Conservation (phyloP, 2,329 filamentous ascomycete species). For the Cladosporium sp. region DNA sequence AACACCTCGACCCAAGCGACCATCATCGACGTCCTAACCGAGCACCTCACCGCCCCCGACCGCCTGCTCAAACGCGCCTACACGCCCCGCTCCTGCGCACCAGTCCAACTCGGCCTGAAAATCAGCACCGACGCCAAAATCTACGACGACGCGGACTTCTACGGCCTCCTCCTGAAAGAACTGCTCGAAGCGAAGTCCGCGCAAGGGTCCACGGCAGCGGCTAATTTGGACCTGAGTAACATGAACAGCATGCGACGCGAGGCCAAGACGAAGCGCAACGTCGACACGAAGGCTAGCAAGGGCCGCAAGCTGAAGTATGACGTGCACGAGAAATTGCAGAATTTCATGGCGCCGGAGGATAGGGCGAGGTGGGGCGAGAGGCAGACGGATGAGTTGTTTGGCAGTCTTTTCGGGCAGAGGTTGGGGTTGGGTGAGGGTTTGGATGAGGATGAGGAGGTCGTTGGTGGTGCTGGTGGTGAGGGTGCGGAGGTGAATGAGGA, state of each 20-base stretch:
- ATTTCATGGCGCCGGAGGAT: slow-evolving; percentile 94
- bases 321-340: slow-evolving; percentile 94
- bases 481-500: slow-evolving; percentile 42
- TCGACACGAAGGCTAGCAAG: slow-evolving; percentile 93
- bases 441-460: slow-evolving; percentile 36
- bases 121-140: slow-evolving; percentile 57
- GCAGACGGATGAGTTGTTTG: slow-evolving; percentile 63
- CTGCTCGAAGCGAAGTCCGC: slow-evolving; percentile 79
- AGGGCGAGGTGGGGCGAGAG: slow-evolving; percentile 72
- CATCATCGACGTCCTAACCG: slow-evolving; percentile 62
- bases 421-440: slow-evolving; percentile 43
- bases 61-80: slow-evolving; percentile 65
- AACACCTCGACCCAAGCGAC: slow-evolving; percentile 56
- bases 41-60: slow-evolving; percentile 62
- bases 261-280: slow-evolving; percentile 75
- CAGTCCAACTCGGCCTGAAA: slow-evolving; percentile 49
- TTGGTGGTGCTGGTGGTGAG: slow-evolving; percentile 20
- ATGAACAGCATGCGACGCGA: slow-evolving; percentile 54
- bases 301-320: slow-evolving; percentile 90
- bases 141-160: slow-evolving; percentile 94
- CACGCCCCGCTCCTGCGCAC: slow-evolving; percentile 71
- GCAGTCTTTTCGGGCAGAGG: slow-evolving; percentile 45
- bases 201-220: slow-evolving; percentile 40
- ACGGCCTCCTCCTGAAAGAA: slow-evolving; percentile 86
- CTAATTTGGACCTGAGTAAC: slow-evolving; percentile 34